Base-by-base conservation (phyloP, 2,329 filamentous ascomycete genomes). In the Epichloe uncinata region DNA sequence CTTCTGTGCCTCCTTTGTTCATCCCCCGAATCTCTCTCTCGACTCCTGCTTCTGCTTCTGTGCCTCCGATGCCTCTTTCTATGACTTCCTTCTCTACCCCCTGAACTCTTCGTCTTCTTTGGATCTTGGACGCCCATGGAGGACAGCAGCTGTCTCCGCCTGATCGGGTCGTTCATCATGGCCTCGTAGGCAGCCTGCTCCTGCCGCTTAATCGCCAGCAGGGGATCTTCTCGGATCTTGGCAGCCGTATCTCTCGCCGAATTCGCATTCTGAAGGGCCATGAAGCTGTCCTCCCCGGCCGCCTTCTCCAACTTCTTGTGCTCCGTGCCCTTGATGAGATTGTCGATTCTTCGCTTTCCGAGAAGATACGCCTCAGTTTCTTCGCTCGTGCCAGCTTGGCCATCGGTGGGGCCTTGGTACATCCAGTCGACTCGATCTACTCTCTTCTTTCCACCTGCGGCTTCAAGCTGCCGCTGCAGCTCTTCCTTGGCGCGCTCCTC, bases 341-440 rank as follows among this genome's bases (percentile, higher is more conserved):
- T 82, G 70, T 97, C 91, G 63, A 98, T 91, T 52, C 90, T 79
- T 52, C 93, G 78, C 73, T 96, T 97, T 48, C 93, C 93, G 13
- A 98, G 74, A 1, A 98, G 69, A 64, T 95, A 98, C 4, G 86
- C 88, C 63, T 98, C 93, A 70, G 87, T 89, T 68, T 97, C 93
- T 65, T 96, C 91, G 4, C 78, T 79, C 38, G 80, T 87, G 33
- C 84, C 85, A n/a, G 74, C 73, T 61, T 86, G 83, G 36, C 87
- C 87, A 60, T 79, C 74, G 46, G 84, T 85, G 6, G 93, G 89
- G 1, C 91, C 91, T 58, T 84, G 81, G 68, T 98, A 98, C 88
- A 98, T 96, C 87, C 93, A 98, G 61, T 97, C 93, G 26, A 98
- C 91, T 36, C 89, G 82, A 59, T 91, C 84, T 30, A 85, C 71